A percentile compares a stretch with the other conserved stretches of the same genome.
These are phyloP conservation scores for Camelina hispida DNA, from an alignment of 345 rosid species.

Conservation along the genomic window DNA sequence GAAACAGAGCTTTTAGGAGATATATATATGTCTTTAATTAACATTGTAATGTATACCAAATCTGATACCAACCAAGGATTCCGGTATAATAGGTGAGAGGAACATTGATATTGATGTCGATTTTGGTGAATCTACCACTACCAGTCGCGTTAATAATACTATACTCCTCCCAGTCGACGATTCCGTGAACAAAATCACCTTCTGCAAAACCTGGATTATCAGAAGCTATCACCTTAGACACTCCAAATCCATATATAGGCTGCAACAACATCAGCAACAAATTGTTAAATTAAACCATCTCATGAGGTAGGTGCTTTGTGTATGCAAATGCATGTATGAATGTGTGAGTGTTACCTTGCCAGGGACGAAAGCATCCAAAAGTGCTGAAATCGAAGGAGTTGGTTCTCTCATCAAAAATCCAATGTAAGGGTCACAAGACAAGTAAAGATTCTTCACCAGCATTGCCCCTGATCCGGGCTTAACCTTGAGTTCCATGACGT, in stretches of 20 bases:
- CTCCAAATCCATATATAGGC: constrained; percentile 58
- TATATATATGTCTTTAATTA: not conserved
- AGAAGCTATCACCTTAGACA: constrained; percentile 62
- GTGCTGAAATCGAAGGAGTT: constrained; percentile 17
- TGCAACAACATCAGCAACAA: constrained; percentile 35
- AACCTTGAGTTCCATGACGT: constrained; percentile 32
- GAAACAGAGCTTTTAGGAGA: constrained; percentile 17
- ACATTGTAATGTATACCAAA: not conserved
- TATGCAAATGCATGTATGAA: not conserved
- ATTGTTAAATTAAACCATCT: not conserved
- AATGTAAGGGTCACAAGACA: constrained; percentile 63
- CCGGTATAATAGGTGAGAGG: constrained; percentile 67
- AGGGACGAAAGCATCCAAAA: constrained; percentile 39
- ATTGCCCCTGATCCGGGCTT: constrained; percentile 33
- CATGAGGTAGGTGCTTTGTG: not conserved
- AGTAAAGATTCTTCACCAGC: constrained; percentile 53
- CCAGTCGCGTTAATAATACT: constrained; percentile 37
- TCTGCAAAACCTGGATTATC: constrained; percentile 45
- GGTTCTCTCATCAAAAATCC: constrained; percentile 43
- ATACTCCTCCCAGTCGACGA: constrained; percentile 68
- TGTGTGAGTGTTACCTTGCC: constrained; percentile 28
- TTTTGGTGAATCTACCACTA: constrained; percentile 40
- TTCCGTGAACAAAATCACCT: constrained; percentile 59
- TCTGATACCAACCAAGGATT: constrained; percentile 50
- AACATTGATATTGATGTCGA: constrained; percentile 50